phyloP scores from a whole-genome alignment of 2,329 filamentous ascomycete genomes.

The Calonectria crousiana region DNA sequence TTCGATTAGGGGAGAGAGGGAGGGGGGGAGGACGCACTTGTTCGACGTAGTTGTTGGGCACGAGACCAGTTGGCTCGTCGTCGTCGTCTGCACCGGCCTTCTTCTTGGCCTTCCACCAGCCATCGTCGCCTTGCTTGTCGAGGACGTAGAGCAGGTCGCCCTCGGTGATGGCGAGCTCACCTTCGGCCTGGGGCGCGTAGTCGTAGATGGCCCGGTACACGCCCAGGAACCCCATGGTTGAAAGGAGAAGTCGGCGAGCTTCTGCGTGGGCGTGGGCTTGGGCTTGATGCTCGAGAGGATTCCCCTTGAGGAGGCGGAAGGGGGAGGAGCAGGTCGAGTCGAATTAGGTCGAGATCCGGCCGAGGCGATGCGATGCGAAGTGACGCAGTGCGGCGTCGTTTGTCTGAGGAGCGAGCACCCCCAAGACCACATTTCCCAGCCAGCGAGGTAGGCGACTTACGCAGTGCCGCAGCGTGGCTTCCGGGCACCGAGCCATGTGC shows the following conservation, averaged over 20 bases:
- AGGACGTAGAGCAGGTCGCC: conserved; percentile 91
- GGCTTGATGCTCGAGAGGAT: conserved; percentile 30
- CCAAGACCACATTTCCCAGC: conserved; percentile 24
- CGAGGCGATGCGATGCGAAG: conserved; percentile 36
- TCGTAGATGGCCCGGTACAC: conserved; percentile 94
- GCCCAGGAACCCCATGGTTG: conserved; percentile 87
- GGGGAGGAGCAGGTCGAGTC: conserved; percentile 23
- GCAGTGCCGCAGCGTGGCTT: conserved; percentile 32
- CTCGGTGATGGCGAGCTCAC: conserved; percentile 86
- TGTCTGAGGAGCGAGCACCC: conserved; percentile 42
- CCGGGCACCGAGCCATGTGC: conserved; percentile 19
- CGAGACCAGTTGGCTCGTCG: conserved; percentile 89
- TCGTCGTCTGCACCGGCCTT: conserved; percentile 86
- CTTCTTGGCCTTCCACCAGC: conserved; percentile 98
- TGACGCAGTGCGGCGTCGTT: conserved; percentile 47
- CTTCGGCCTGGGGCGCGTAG: conserved; percentile 87
- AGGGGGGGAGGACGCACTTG: conserved; percentile 67
- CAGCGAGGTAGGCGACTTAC: conserved; percentile 30
- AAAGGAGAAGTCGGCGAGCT: conserved; percentile 35
- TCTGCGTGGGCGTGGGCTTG: conserved; percentile 34
- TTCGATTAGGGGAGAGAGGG: conserved; percentile 1
- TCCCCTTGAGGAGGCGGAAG: conserved; percentile 21
- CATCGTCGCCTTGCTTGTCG: conserved; percentile 81
- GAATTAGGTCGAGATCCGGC: conserved; percentile 35
- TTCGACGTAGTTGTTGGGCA: conserved; percentile 96